Conservation (phyloP, 805 yeast species). For the Wickerhamomyces strasburgensis region DNA sequence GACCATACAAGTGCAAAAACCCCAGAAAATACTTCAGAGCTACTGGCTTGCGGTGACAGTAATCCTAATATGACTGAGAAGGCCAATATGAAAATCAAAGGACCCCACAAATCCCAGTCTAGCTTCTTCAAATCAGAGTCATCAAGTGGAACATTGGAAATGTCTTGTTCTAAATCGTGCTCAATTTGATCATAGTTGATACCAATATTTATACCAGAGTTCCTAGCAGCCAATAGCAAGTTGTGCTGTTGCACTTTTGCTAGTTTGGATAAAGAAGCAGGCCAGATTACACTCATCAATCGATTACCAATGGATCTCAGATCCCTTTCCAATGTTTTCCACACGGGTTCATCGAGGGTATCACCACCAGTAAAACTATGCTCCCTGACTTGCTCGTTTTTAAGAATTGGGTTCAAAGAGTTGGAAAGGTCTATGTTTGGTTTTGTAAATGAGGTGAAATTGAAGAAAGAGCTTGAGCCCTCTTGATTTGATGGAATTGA, state of each 20-base stretch:
- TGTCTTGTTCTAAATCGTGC: conserved; percentile 25
- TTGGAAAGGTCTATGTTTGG: conserved; percentile 30
- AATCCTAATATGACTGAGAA: conserved; percentile 44
- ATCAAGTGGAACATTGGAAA: conserved; percentile 21
- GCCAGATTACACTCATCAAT: conserved; percentile 40
- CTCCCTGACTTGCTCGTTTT: conserved; percentile 26
- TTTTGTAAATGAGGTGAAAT: conserved; percentile 23
- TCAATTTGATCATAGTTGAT: conserved; percentile 25
- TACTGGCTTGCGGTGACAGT: conserved; percentile 25
- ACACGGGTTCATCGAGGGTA: conserved; percentile 67
- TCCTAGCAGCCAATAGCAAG: conserved; percentile 24
- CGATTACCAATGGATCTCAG: conserved; percentile 38
- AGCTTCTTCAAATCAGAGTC: conserved; percentile 25
- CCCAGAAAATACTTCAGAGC: conserved; percentile 57
- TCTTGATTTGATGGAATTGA: conserved; percentile 4
- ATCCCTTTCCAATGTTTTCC: conserved; percentile 47
- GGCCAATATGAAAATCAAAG: conserved; percentile 53
- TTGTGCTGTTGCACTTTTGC: conserved; percentile 29
- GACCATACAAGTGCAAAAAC: conserved; percentile 61
- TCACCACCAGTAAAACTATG: conserved; percentile 52
- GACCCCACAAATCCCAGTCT: conserved; percentile 72
- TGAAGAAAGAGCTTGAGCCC: conserved; percentile 21
- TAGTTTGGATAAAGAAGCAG: conserved; percentile 27
- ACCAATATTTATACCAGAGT: conserved; percentile 27
- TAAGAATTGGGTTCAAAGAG: conserved; percentile 28